These are phyloP conservation scores for Furcasterigmium sp. DNA, from an alignment of 2,329 filamentous ascomycete genomes.

Conservation along the genomic window DNA sequence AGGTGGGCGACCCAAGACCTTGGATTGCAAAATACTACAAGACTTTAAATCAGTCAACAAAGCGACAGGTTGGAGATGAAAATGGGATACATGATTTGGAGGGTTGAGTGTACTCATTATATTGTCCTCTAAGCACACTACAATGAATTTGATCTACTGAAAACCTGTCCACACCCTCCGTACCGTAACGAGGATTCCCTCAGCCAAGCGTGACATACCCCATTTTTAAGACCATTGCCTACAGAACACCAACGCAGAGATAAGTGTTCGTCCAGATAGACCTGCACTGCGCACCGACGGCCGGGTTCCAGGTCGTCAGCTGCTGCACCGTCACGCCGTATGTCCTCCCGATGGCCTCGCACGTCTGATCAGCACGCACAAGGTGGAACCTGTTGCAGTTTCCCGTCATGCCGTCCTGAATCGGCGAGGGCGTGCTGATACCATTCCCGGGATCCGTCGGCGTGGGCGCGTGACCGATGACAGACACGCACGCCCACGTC, in stretches of 20 bases:
- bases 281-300: slow-evolving; percentile 12
- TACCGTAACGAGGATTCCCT: no score
- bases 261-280: slow-evolving; percentile 13
- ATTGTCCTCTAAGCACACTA: no score
- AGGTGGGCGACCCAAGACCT: no score
- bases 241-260: slow-evolving; percentile 7
- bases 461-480: slow-evolving; percentile 5
- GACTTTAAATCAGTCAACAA: no score
- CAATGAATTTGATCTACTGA: no score
- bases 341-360: slow-evolving; percentile 3
- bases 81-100: no score
- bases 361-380: slow-evolving; percentile 4
- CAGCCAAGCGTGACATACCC: not conserved
- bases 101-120: no score
- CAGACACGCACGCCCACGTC: slow-evolving; percentile 7
- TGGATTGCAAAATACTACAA: no score
- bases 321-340: not conserved
- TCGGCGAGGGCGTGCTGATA: slow-evolving; percentile 10
- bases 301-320: slow-evolving; percentile 11
- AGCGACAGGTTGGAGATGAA: no score
- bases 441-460: slow-evolving; percentile 9
- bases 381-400: slow-evolving; percentile 14
- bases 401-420: slow-evolving; percentile 8
- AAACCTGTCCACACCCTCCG: no score
- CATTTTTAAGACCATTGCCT: not conserved